phyloP scores from a whole-genome alignment of 2,329 filamentous ascomycete genomes.

The Paramyrothecium roridum region DNA sequence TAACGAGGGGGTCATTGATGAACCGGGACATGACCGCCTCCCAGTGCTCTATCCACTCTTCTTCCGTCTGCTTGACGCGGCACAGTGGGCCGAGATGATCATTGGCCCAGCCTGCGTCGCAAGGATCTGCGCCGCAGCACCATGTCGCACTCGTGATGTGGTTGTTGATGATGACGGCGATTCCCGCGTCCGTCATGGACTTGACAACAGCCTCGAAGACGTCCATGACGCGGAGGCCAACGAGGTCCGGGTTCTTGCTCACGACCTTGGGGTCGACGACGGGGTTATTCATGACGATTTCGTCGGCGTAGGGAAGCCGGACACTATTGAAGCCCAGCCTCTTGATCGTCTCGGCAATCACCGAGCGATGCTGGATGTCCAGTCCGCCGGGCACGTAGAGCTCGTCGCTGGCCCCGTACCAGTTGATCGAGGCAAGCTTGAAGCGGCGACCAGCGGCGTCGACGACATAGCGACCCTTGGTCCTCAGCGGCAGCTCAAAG shows the following conservation, averaged over 20 bases:
- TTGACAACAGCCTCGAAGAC: slow-evolving; percentile 57
- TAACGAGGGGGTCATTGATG: slow-evolving; percentile 55
- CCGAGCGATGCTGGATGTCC: slow-evolving; percentile 58
- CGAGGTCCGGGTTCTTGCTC: slow-evolving; percentile 57
- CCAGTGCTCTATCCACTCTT: slow-evolving; percentile 66
- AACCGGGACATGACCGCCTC: slow-evolving; percentile 60
- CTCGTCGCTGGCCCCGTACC: slow-evolving; percentile 69
- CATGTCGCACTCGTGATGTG: slow-evolving; percentile 67
- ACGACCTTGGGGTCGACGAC: slow-evolving; percentile 46
- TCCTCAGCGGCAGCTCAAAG: slow-evolving; percentile 56
- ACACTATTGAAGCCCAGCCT: slow-evolving; percentile 68
- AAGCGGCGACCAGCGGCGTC: slow-evolving; percentile 54
- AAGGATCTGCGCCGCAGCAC: slow-evolving; percentile 68
- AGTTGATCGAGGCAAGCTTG: slow-evolving; percentile 64
- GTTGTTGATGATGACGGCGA: slow-evolving; percentile 67
- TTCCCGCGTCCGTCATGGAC: slow-evolving; percentile 57
- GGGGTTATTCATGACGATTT: slow-evolving; percentile 62
- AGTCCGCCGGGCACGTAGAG: slow-evolving; percentile 62
- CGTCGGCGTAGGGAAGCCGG: slow-evolving; percentile 65
- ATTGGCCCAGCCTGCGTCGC: slow-evolving; percentile 66
- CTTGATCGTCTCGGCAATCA: slow-evolving; percentile 59
- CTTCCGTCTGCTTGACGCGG: slow-evolving; percentile 59
- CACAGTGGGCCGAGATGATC: slow-evolving; percentile 59
- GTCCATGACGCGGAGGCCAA: slow-evolving; percentile 55
- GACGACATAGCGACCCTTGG: slow-evolving; percentile 57